Percentiles rank a stretch among this genome's conserved stretches.
These are phyloP conservation scores for Amanita rimosa DNA, from an alignment of 768 basidiomycete species.

Conservation along the genomic window DNA sequence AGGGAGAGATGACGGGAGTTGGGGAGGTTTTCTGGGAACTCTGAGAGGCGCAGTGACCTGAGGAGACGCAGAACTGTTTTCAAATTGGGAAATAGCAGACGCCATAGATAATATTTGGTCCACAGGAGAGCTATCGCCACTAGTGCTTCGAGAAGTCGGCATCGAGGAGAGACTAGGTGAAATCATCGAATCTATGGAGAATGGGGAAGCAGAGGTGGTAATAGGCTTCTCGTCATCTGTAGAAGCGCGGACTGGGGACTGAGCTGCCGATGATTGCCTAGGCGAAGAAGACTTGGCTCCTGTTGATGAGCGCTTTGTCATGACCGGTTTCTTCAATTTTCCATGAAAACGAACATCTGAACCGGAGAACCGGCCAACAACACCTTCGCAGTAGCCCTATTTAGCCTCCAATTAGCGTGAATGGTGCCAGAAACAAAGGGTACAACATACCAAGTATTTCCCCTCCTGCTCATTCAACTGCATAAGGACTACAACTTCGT, in stretches of 20 bases:
- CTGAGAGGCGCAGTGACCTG: background rate
- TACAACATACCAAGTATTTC: constrained; percentile 47
- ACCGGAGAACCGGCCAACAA: constrained; percentile 66
- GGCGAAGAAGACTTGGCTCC: constrained; percentile 5
- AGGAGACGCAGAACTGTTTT: background rate
- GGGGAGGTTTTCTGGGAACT: background rate
- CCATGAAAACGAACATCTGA: constrained; percentile 56
- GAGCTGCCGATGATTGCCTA: background rate
- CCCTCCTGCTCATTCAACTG: constrained; percentile 46
- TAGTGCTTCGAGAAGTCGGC: background rate
- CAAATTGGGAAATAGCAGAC: background rate
- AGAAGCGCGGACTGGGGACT: background rate
- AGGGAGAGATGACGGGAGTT: background rate
- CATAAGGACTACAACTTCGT: constrained; percentile 71
- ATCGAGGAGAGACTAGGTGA: background rate
- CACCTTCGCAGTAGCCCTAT: constrained; percentile 81
- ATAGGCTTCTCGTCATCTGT: constrained; percentile 11
- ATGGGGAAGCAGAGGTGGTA: constrained; percentile 18
- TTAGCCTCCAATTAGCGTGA: background rate
- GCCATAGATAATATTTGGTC: background rate
- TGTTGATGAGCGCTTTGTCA: constrained; percentile 54
- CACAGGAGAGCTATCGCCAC: background rate
- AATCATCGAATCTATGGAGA: constrained; percentile 4
- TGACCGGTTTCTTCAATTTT: constrained; percentile 71
- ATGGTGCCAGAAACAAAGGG: background rate